These are phyloP conservation scores for Cladochytrium tenue DNA, from an alignment of 371 early-diverging fungal species.

Conservation along the genomic window DNA sequence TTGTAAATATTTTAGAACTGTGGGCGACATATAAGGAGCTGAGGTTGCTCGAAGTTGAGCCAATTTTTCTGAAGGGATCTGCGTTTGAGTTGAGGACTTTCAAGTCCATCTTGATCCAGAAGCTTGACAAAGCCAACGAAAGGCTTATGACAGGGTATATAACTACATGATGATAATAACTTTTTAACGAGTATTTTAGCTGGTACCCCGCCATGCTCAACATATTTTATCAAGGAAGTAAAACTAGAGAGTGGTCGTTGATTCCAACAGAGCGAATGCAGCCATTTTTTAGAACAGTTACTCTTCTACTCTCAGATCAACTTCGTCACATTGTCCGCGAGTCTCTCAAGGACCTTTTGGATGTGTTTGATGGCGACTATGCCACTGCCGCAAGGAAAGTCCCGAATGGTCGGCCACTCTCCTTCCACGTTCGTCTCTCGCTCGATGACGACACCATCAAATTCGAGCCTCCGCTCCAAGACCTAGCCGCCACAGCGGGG, in stretches of 20 bases:
- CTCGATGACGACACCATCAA: constrained; percentile 40
- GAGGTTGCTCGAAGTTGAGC: constrained; percentile 47
- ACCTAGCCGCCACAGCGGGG: constrained; percentile 40
- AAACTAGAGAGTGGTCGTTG: constrained; percentile 50
- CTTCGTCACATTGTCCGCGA: constrained; percentile 42
- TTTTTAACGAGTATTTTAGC: constrained; percentile 14
- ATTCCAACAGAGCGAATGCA: constrained; percentile 47
- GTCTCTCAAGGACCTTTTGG: constrained; percentile 41
- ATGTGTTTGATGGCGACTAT: constrained; percentile 38
- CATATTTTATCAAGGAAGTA: constrained; percentile 54
- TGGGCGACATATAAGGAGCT: constrained; percentile 40
- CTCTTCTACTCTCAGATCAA: constrained; percentile 47
- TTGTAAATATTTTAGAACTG: constrained; percentile 43
- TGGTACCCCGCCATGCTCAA: constrained; percentile 59
- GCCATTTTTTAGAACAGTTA: constrained; percentile 44
- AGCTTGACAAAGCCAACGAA: constrained; percentile 52
- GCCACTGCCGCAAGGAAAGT: constrained; percentile 15
- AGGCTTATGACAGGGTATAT: constrained; percentile 53
- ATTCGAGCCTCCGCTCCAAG: constrained; percentile 46
- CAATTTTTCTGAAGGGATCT: constrained; percentile 36
- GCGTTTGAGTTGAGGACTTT: constrained; percentile 48
- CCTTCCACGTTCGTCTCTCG: constrained; percentile 35
- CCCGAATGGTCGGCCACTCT: constrained; percentile 29
- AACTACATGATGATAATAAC: constrained; percentile 2
- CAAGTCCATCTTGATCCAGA: constrained; percentile 37